Conservation (phyloP, 176 grass and related monocot genomes). For the Alloteropsis semialata region DNA sequence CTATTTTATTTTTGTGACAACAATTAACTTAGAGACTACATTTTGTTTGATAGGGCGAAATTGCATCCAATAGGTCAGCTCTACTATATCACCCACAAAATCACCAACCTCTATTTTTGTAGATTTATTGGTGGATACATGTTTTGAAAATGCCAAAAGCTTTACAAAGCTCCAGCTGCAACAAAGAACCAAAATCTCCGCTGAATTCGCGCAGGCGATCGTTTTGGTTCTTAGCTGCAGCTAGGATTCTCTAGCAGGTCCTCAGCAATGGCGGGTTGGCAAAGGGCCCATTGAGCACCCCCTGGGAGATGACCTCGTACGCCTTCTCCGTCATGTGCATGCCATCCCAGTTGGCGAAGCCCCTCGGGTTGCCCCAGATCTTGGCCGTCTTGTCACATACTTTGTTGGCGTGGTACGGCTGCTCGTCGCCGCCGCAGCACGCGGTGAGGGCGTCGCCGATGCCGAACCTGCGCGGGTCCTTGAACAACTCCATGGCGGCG, state of each 20-base stretch:
- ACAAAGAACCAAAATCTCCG: neutral
- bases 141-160: neutral
- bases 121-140: neutral
- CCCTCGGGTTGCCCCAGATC: constrained; percentile 20
- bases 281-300: constrained; percentile 41
- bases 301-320: constrained; percentile 31
- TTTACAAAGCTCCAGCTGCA: neutral
- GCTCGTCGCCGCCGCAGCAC: constrained; percentile 33
- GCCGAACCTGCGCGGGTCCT: neutral
- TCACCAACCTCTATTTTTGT: neutral
- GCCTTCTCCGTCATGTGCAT: constrained; percentile 55
- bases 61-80: neutral
- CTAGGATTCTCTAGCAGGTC: neutral
- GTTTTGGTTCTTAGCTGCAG: neutral
- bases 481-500: constrained; percentile 37
- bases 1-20: too few relatives aligned
- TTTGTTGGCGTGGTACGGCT: constrained; percentile 2
- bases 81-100: neutral
- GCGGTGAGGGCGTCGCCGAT: constrained; percentile 23
- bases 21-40: too few relatives aligned
- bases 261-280: constrained; percentile 24
- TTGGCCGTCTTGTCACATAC: neutral
- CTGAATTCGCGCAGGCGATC: neutral
- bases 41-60: neutral
- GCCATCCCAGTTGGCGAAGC: constrained; percentile 53